Evolutionary conservation across 148 eudicot genomes (phyloP).

Genomic region (Nepenthes mirabilis): DNA sequence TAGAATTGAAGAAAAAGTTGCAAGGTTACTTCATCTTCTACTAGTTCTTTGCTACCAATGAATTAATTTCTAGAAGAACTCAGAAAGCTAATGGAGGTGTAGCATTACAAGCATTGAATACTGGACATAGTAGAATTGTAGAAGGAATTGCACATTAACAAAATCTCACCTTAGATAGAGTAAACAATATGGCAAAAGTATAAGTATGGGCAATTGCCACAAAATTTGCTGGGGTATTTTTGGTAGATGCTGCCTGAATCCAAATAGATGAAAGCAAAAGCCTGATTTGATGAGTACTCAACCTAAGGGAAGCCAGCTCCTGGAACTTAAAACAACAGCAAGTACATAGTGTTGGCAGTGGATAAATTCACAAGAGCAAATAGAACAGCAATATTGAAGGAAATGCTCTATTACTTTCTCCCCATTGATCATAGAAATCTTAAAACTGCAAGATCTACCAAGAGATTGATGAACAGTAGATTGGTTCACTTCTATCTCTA

Average conservation of each 20-base stretch:
- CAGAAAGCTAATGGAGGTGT: neutral
- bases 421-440: slow-evolving; percentile 40
- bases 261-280: slow-evolving; percentile 82
- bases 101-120: slow-evolving; percentile 1
- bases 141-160: neutral
- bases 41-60: no score
- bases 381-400: neutral
- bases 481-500: slow-evolving; percentile 17
- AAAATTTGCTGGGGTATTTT: slow-evolving; percentile 60
- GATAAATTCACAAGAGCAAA: no score
- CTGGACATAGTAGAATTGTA: neutral
- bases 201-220: slow-evolving; percentile 83
- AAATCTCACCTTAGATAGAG: slow-evolving; percentile 51
- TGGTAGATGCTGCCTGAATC: slow-evolving; percentile 61
- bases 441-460: slow-evolving; percentile 39
- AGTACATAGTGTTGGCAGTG: no score
- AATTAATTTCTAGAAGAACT: neutral
- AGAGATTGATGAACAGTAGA: slow-evolving; percentile 5
- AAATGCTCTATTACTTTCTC: slow-evolving; percentile 27
- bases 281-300: slow-evolving; percentile 83
- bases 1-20: no score
- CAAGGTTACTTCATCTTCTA: no score
- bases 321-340: slow-evolving; percentile 6
- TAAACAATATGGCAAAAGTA: slow-evolving; percentile 52
- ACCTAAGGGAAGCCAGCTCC: slow-evolving; percentile 55